phyloP scores from a whole-genome alignment of 2,329 filamentous ascomycete species.

The Apiospora pterosperma region DNA sequence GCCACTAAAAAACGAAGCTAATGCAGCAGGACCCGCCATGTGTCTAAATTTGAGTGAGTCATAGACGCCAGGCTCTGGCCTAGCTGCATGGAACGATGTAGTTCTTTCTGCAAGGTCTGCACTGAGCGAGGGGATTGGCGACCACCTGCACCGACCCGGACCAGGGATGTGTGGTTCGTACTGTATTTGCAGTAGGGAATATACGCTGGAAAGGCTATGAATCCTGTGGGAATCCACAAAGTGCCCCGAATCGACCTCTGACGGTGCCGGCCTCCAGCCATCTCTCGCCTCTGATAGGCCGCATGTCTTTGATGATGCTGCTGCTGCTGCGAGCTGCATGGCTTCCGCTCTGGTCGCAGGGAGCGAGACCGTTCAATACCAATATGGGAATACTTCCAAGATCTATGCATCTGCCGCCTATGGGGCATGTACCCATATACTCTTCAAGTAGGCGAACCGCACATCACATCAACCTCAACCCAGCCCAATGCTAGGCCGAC shows the following conservation, averaged over 20 bases:
- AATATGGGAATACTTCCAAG: neutral
- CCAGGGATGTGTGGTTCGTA: neutral
- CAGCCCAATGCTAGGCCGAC: slow-evolving; percentile 16
- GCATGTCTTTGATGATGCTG: neutral
- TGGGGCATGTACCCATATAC: neutral
- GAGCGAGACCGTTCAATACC: neutral
- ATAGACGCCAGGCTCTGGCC: slow-evolving; percentile 14
- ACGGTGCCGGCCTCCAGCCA: neutral
- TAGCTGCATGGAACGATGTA: slow-evolving; percentile 1
- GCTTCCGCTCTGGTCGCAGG: slow-evolving; percentile 2
- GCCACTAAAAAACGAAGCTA: slow-evolving; percentile 11
- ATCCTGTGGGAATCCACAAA: neutral
- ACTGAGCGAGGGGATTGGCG: neutral
- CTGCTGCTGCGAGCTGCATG: neutral
- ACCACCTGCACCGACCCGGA: neutral
- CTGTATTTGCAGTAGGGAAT: neutral
- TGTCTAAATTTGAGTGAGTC: slow-evolving; percentile 26
- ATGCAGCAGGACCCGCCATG: slow-evolving; percentile 19
- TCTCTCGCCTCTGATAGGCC: neutral
- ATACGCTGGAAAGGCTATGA: neutral
- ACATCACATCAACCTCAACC: slow-evolving; percentile 9
- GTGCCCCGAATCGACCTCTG: neutral
- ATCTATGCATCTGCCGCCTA: neutral
- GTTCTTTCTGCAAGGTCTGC: slow-evolving; percentile 10
- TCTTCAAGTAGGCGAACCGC: neutral